Conservation (phyloP, 2,329 filamentous ascomycete species). For the Coleophoma eucalyptorum region DNA sequence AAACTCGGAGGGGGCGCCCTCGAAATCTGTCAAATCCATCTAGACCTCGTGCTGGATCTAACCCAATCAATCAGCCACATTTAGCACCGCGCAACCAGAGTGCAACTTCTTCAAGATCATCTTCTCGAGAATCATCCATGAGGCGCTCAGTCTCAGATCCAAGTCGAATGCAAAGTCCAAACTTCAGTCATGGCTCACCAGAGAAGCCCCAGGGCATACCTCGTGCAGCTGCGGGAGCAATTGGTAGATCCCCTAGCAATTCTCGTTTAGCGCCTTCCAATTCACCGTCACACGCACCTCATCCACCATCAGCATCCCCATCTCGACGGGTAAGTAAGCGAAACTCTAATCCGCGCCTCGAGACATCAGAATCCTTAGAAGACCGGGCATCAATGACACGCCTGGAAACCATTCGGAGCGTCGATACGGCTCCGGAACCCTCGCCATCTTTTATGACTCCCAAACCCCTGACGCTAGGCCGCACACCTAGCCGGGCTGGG, state of each 20-base stretch:
- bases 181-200: not conserved
- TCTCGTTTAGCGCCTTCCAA: not conserved
- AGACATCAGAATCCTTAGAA: constrained; percentile 40
- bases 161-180: not conserved
- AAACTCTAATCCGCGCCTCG: constrained; percentile 26
- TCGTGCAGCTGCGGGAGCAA: constrained; percentile 7
- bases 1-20: constrained; percentile 23
- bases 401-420: constrained; percentile 51
- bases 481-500: constrained; percentile 49
- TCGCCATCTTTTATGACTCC: constrained; percentile 14
- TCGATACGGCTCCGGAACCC: constrained; percentile 19
- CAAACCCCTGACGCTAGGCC: constrained; percentile 12
- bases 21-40: constrained; percentile 18
- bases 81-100: not conserved
- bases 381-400: constrained; percentile 44
- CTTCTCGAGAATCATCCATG: no score
- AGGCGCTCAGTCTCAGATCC: not conserved
- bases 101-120: no score
- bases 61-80: not conserved
- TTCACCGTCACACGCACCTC: not conserved
- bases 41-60: constrained; percentile 17
- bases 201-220: not conserved
- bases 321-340: constrained; percentile 12
- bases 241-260: constrained; percentile 3
- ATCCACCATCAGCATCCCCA: constrained; percentile 9